These are phyloP conservation scores for Colletotrichum tropicicola DNA, from an alignment of 2,329 filamentous ascomycete species.

Conservation along the genomic window DNA sequence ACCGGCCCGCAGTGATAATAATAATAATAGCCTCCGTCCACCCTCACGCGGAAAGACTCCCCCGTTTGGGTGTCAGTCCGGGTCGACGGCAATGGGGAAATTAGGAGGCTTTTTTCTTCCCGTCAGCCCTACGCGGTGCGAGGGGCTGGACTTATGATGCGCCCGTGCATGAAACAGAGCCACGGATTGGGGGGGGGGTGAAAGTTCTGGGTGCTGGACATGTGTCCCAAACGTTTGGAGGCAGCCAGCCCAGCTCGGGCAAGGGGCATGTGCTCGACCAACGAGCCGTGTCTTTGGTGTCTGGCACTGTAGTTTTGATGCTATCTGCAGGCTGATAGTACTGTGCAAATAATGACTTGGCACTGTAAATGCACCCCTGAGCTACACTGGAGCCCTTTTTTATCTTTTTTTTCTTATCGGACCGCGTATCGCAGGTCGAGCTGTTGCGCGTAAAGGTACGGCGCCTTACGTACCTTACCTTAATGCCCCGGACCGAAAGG, in stretches of 20 bases:
- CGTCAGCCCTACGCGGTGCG: too few relatives aligned
- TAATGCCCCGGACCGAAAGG: background rate
- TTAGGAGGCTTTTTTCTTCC: too few relatives aligned
- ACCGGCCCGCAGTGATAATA: too few relatives aligned
- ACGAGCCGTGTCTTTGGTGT: background rate
- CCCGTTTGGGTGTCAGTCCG: too few relatives aligned
- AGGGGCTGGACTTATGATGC: background rate
- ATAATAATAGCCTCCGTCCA: too few relatives aligned
- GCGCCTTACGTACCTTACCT: background rate
- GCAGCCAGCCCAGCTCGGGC: background rate
- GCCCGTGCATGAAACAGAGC: slow-evolving; percentile 10
- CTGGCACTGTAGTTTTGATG: background rate
- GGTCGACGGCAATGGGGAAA: too few relatives aligned
- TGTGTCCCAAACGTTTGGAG: slow-evolving; percentile 2
- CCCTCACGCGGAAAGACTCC: too few relatives aligned
- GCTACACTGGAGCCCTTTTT: too few relatives aligned
- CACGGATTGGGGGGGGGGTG: too few relatives aligned
- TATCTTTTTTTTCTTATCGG: slow-evolving; percentile 17
- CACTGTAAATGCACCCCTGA: background rate
- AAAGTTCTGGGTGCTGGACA: background rate
- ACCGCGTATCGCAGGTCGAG: slow-evolving; percentile 16
- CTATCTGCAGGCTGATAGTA: background rate
- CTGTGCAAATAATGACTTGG: background rate
- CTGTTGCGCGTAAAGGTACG: slow-evolving; percentile 2
- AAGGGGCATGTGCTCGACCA: background rate